Evolutionary conservation across 2,329 filamentous ascomycete species (phyloP).

Genomic region (Periconia digitata): DNA sequence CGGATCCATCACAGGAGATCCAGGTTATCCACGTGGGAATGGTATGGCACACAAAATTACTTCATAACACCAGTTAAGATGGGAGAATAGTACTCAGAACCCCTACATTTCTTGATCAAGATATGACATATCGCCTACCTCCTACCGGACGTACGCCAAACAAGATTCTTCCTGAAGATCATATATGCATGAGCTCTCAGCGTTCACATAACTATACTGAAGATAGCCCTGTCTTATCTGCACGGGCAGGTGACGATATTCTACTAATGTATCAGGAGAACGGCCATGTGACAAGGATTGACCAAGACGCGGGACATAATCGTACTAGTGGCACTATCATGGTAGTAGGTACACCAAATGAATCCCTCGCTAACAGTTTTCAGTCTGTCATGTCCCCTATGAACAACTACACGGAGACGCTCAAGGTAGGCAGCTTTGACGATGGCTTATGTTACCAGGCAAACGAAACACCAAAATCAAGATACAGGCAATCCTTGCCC

Average conservation of each 20-base stretch:
- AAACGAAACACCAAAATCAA: constrained; percentile 5
- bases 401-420: neutral
- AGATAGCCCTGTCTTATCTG: constrained; percentile 6
- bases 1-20: constrained; percentile 1
- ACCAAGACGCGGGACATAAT: constrained; percentile 3
- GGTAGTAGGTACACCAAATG: constrained; percentile 5
- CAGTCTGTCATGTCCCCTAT: constrained; percentile 1
- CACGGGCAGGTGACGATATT: constrained; percentile 5
- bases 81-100: neutral
- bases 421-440: constrained; percentile 2
- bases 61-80: neutral
- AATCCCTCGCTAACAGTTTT: constrained; percentile 6
- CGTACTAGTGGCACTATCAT: constrained; percentile 2
- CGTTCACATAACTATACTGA: constrained; percentile 6
- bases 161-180: constrained; percentile 2
- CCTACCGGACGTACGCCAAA: neutral
- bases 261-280: constrained; percentile 11
- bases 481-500: neutral
- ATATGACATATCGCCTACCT: constrained; percentile 9
- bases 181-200: constrained; percentile 9
- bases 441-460: constrained; percentile 9
- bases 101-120: constrained; percentile 1
- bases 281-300: constrained; percentile 9
- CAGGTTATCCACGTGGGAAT: constrained; percentile 7
- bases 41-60: neutral